Base-by-base conservation (phyloP, 345 rosid species). In the Mangifera indica region DNA sequence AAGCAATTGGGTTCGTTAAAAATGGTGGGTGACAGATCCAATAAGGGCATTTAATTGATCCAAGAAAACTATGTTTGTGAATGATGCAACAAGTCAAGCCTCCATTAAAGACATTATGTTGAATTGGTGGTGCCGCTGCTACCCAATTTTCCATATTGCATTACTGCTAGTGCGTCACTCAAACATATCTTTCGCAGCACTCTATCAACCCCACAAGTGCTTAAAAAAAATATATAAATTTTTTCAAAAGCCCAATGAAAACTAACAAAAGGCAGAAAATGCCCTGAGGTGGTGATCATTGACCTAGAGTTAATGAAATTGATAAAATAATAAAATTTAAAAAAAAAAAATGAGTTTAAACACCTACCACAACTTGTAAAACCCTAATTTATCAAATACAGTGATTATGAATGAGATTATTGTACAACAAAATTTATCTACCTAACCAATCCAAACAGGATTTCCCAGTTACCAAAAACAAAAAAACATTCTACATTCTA, bases 141-240 rank as follows among this genome's bases (percentile, higher is more conserved):
- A 18, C 42, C 56, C 12, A 25, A 46, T 20, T 25, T 13, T 12
- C 34, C 64, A n/a, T n/a, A n/a, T n/a, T n/a, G n/a, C n/a, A n/a
- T n/a, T n/a, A n/a, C 0, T 24, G 20, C 21, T 45, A 17, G 15
- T 26, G 66, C 46, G 63, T 12, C 73, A 53, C 73, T 65, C 21
- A 34, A 54, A 68, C 32, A 53, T 72, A 17, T 63, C 78, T 83
- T 83, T 77, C 86, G 26, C 60, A 66, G 67, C 65, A 75, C 74
- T 40, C 66, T 12, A 14, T n/a, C 54, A 7, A 4, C 34, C 53
- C 59, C 53, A 20, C 37, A 75, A 73, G 74, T 71, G 74, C 59
- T 26, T 7, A 7, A 14, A 8, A n/a, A n/a, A n/a, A n/a, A n/a
- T n/a, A n/a, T n/a, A 10, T 4, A 13, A 3, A 17, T 34, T 18